Evolutionary conservation across 116 monocot species (phyloP).

Genomic region (Iris pallida): DNA sequence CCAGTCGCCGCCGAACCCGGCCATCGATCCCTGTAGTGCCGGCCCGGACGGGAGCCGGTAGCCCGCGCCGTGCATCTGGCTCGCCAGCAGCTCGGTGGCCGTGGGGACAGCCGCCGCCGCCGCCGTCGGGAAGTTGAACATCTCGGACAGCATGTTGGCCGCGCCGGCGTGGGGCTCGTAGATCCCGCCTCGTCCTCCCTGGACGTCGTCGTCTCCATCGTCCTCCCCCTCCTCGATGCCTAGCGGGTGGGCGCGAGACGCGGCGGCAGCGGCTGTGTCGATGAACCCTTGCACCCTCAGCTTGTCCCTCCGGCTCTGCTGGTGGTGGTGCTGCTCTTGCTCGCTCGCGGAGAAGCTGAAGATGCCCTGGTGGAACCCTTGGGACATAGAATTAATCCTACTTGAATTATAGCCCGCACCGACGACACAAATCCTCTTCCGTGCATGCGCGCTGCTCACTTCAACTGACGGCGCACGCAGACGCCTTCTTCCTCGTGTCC

Average conservation of each 20-base stretch:
- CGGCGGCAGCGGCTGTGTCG: slow-evolving; percentile 15
- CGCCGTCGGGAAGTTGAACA: slow-evolving; percentile 53
- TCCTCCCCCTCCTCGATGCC: slow-evolving; percentile 29
- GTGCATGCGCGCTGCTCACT: not conserved
- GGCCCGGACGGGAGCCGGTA: slow-evolving; percentile 18
- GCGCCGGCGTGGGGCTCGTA: slow-evolving; percentile 33
- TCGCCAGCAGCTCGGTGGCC: slow-evolving; percentile 64
- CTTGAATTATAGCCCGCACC: not conserved
- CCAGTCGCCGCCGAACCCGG: slow-evolving; percentile 21
- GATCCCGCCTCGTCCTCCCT: slow-evolving; percentile 33
- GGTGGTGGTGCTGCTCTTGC: slow-evolving; percentile 21
- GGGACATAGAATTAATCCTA: slow-evolving; percentile 47
- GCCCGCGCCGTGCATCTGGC: slow-evolving; percentile 32
- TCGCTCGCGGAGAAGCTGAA: slow-evolving; percentile 33
- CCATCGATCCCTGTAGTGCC: not conserved
- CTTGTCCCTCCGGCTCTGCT: slow-evolving; percentile 60
- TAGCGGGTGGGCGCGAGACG: not conserved
- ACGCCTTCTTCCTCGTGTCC: slow-evolving; percentile 30
- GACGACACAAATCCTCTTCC: not conserved
- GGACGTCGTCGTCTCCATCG: not conserved
- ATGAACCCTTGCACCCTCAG: slow-evolving; percentile 52
- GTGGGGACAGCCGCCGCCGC: slow-evolving; percentile 9
- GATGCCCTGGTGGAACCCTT: slow-evolving; percentile 41
- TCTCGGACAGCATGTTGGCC: slow-evolving; percentile 66
- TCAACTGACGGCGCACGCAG: slow-evolving; percentile 40